Conservation (phyloP, 2,329 filamentous ascomycete genomes). For the Aspergillus costaricaensis region DNA sequence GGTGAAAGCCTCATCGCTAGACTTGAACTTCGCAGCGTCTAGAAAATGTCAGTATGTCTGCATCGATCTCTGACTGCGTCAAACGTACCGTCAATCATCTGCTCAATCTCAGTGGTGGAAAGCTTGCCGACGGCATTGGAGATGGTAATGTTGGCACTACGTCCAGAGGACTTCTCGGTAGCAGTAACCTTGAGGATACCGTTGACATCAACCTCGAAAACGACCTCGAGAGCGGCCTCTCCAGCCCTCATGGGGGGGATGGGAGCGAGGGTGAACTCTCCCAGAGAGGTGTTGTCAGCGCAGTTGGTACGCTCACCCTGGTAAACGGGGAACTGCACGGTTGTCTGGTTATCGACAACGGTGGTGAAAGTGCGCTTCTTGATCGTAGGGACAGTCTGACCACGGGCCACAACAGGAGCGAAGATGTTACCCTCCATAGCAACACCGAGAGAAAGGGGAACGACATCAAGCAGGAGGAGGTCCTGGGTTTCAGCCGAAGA, state of each 20-base stretch:
- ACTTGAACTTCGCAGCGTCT: constrained; percentile 99
- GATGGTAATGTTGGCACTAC: constrained; percentile 99
- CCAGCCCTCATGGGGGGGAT: constrained; percentile 86
- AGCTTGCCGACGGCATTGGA: constrained; percentile 99
- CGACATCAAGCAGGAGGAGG: constrained; percentile 92
- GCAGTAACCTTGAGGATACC: constrained; percentile 99
- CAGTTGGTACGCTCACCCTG: constrained; percentile 98
- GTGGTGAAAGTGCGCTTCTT: constrained; percentile 93
- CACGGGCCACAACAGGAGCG: constrained; percentile 84
- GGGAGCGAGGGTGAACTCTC: constrained; percentile 94
- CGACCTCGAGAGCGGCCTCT: constrained; percentile 93
- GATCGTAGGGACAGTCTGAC: constrained; percentile 72
- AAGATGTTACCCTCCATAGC: constrained; percentile 99
- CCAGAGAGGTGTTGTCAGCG: constrained; percentile 95
- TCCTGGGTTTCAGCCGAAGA: constrained; percentile 92
- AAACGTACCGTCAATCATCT: constrained; percentile 80
- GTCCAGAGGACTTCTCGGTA: constrained; percentile 97
- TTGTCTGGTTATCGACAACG: constrained; percentile 65
- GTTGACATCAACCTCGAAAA: constrained; percentile 99
- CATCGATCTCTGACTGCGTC: not conserved
- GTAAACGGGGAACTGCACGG: constrained; percentile 87
- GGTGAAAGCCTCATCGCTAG: constrained; percentile 95
- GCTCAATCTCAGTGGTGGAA: constrained; percentile 90
- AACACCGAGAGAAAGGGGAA: constrained; percentile 94
- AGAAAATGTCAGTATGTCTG: constrained; percentile 10